Evolutionary conservation across 192 early-diverging fungal genomes (phyloP), one percentile per base, ranked within the genome.

Genomic region (Rhizophagus clarus): DNA sequence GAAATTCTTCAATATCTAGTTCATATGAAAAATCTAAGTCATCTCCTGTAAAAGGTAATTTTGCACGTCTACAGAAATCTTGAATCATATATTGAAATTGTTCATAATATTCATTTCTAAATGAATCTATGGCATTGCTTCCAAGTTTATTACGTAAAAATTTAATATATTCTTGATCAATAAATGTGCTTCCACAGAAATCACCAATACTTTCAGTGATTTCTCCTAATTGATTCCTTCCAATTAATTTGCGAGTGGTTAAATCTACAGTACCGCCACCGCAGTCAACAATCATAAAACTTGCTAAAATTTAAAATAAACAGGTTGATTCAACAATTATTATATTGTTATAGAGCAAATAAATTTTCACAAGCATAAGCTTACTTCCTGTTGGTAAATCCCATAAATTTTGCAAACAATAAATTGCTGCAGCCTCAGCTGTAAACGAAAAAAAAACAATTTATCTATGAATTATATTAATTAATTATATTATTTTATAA

Each of bases 241-340:
- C 9, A 9, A 72, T 11, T 26, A 72, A 72, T 47, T 20, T 72
- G 2, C 22, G 2, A 9, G 83, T 83, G 68, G 84, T 86, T 31
- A 88, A 63, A 77, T 85, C 82, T 9, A 89, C 78, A 17, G 83
- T 87, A 63, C 80, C 88, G 64, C 85, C 86, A 24, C 82, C 86
- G 28, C 83, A 82, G 84, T 87, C 84, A 42, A 81, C 79, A 32
- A 87, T 84, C 83, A 88, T 84, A 66, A 88, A 85, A 51, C 15
- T 51, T 0, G 49, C 49, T 51, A 4, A 17, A 17, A 49, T 14
- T 49, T 49, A 14, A 49, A 49, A 14, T 12, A 49, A 14, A 47
- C n/a, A n/a, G n/a, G 11, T 47, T 14, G 11, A 49, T 14, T 49
- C 11, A n/a, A n/a, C n/a, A n/a, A n/a, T n/a, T n/a, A n/a, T n/a